A percentile compares a stretch with the other conserved stretches of the same genome.
These are phyloP conservation scores for Auricularia sp. DNA, from an alignment of 768 basidiomycete species.

Conservation along the genomic window DNA sequence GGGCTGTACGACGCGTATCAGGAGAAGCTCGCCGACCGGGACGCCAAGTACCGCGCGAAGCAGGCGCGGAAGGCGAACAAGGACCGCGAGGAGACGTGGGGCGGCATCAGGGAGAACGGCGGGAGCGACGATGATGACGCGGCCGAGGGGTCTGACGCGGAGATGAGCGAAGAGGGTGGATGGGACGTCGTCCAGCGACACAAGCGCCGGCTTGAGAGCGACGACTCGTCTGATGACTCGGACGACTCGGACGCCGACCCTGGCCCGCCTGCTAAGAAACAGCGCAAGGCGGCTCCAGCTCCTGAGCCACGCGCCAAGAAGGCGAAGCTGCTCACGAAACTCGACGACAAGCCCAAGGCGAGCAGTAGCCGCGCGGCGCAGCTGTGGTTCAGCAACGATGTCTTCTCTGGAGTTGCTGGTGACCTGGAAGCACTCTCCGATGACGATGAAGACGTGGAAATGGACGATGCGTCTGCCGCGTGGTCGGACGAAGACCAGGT, in stretches of 20 bases:
- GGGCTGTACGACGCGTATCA: constrained; percentile 82
- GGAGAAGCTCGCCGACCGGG: constrained; percentile 66
- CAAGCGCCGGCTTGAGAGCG: constrained; percentile 38
- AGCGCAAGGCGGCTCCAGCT: constrained; percentile 22
- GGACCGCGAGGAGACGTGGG: constrained; percentile 68
- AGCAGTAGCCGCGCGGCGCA: constrained; percentile 48
- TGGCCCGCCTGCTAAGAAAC: constrained; percentile 13
- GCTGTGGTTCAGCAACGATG: constrained; percentile 93
- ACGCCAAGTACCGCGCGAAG: constrained; percentile 79
- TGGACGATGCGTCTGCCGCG: constrained; percentile 21
- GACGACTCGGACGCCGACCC: constrained; percentile 38
- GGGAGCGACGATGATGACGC: constrained; percentile 31
- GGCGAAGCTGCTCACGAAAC: constrained; percentile 39
- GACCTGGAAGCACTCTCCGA: constrained; percentile 32
- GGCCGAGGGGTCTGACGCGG: constrained; percentile 27
- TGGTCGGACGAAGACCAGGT: constrained; percentile 20
- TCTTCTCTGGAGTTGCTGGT: constrained; percentile 63
- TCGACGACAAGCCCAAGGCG: constrained; percentile 27
- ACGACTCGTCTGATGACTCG: constrained; percentile 40
- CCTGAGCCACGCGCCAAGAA: constrained; percentile 30
- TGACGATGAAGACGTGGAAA: constrained; percentile 26
- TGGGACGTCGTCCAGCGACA: constrained; percentile 57
- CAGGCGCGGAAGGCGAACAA: constrained; percentile 66
- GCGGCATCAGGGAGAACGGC: constrained; percentile 46
- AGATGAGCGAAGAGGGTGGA: constrained; percentile 41